Base-by-base conservation (phyloP, 768 basidiomycete species). In the Tricholoma sp. region DNA sequence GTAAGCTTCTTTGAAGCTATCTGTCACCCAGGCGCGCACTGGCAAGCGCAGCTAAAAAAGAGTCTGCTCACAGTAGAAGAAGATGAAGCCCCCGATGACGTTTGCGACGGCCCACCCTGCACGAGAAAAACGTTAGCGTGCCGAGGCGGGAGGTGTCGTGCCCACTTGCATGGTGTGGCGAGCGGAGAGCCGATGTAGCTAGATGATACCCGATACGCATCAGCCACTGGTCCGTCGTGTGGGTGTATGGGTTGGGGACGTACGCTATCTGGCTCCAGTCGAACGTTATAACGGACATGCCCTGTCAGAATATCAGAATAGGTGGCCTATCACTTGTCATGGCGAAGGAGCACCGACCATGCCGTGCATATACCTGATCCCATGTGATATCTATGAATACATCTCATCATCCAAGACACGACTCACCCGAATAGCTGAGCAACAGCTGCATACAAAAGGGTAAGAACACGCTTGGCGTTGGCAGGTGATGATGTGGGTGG, bases 251-350 rank as follows among this genome's bases (percentile, higher is more conserved):
- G 56, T 66, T 75, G 8, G 70, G 18, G 18, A 36, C 28, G 18
- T 31, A 39, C 31, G 54, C 57, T 57, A 87, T 82, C 67, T 89
- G 85, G 2, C 84, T 75, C 91, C 90, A 93, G 61, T 92, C 90
- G 66, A 93, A 90, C 32, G 88, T 89, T 63, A 91, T 68, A 58
- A 89, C 65, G 59, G 85, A 84, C 86, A 91, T 89, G 28, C 85
- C 84, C 64, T 36, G 34, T 10, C 10, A 11, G 1, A 36, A 36
- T 6, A 8, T 36, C 9, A 36, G 34, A 11, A 36, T 11, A 36
- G 9, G 13, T 36, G 13, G 34, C 1, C 34, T n/a, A 36, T 36
- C 34, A 13, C 10, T 36, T 13, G 34, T 36, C 3, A 13, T 36
- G 24, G 4, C 24, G 24, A 24, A 24, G 24, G 34, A 36, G 34